phyloP scores from a whole-genome alignment of 1,284 basidiomycete genomes.

The Papiliotrema flavescens region DNA sequence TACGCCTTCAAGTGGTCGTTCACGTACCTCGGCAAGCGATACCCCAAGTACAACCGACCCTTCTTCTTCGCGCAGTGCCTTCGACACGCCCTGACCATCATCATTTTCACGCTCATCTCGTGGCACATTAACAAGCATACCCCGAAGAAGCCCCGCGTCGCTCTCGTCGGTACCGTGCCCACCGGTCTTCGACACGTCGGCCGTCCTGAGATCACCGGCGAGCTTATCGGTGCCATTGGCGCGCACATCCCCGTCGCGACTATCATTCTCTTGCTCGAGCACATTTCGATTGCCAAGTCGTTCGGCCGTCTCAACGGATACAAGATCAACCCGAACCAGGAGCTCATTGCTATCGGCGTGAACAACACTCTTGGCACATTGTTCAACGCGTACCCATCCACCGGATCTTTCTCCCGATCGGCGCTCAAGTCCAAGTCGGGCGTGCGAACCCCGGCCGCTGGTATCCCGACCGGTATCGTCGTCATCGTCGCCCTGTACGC shows the following conservation, averaged over 20 bases:
- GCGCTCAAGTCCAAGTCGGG: constrained; percentile 95
- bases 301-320: constrained; percentile 96
- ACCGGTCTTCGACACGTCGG: constrained; percentile 75
- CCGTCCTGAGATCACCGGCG: constrained; percentile 61
- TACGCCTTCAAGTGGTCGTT: constrained; percentile 72
- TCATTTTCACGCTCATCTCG: constrained; percentile 77
- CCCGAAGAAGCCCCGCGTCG: constrained; percentile 69
- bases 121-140: constrained; percentile 74
- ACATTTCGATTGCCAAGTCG: constrained; percentile 93
- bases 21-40: constrained; percentile 59
- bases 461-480: constrained; percentile 79
- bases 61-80: constrained; percentile 84
- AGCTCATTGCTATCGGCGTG: constrained; percentile 96
- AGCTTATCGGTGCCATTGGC: constrained; percentile 67
- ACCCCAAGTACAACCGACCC: constrained; percentile 66
- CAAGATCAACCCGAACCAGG: constrained; percentile 97
- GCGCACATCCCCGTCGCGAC: constrained; percentile 84
- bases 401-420: constrained; percentile 95
- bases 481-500: constrained; percentile 94
- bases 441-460: constrained; percentile 88
- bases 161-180: constrained; percentile 78
- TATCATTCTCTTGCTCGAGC: constrained; percentile 91
- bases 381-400: constrained; percentile 92
- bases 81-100: constrained; percentile 81
- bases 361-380: constrained; percentile 64